phyloP scores from a whole-genome alignment of 176 grass and related monocot genomes.

The Echinochloa phyllopogon region DNA sequence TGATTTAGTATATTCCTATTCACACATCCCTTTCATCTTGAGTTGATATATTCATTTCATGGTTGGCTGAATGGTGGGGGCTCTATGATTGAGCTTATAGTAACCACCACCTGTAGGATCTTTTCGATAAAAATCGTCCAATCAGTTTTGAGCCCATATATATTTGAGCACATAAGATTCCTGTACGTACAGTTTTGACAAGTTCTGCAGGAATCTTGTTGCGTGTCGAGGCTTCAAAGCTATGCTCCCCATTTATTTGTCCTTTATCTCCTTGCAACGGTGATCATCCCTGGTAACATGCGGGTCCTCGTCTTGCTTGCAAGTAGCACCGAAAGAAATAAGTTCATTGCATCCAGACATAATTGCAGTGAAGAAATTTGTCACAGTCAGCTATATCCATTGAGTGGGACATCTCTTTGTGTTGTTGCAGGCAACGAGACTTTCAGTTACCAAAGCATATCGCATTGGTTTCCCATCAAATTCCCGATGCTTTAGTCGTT shows the following conservation, averaged over 20 bases:
- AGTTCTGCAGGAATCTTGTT: slow-evolving; percentile 23
- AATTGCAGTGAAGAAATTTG: not conserved
- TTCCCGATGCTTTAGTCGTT: not conserved
- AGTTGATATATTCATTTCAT: slow-evolving; percentile 11
- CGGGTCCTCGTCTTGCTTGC: not conserved
- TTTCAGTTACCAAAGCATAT: not conserved
- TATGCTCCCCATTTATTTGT: not conserved
- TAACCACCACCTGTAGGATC: slow-evolving; percentile 27
- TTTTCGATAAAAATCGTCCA: not conserved
- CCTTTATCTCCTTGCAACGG: not conserved
- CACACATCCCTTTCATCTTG: slow-evolving; percentile 5
- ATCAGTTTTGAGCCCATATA: slow-evolving; percentile 28
- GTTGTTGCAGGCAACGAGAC: not conserved
- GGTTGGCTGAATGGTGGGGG: slow-evolving; percentile 27
- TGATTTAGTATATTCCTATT: slow-evolving; percentile 5
- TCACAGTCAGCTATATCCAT: not conserved
- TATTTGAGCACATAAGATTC: slow-evolving; percentile 24
- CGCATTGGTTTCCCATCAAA: not conserved
- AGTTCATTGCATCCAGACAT: slow-evolving; percentile 35
- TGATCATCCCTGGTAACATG: not conserved
- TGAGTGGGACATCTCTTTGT: not conserved
- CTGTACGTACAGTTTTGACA: not conserved
- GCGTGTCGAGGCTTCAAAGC: not conserved
- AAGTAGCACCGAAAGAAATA: slow-evolving; percentile 6
- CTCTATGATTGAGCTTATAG: slow-evolving; percentile 41